Evolutionary conservation across 2,329 filamentous ascomycete genomes (phyloP).

Genomic region (Waltergamsia citrina): DNA sequence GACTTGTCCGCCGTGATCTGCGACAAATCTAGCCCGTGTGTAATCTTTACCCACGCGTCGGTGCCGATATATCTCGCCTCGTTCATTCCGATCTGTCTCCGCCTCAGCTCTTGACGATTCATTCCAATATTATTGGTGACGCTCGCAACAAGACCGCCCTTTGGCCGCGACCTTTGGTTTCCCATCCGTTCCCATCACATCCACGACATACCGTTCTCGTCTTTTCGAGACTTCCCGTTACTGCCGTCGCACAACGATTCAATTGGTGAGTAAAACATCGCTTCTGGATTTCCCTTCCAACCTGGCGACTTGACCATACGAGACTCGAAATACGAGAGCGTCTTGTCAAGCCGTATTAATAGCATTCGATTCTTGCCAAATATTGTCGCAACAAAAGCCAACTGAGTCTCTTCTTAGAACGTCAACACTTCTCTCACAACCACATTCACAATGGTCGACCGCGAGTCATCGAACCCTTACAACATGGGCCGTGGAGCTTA

Average conservation of each 20-base stretch:
- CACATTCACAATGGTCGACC: slow-evolving; percentile 24
- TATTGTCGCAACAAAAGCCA: neutral
- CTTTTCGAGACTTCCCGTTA: slow-evolving; percentile 7
- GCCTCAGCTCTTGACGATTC: slow-evolving; percentile 18
- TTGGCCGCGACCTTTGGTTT: slow-evolving; percentile 17
- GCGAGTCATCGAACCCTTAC: slow-evolving; percentile 19
- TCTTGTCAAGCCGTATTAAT: neutral
- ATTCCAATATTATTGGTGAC: slow-evolving; percentile 24
- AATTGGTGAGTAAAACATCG: slow-evolving; percentile 21
- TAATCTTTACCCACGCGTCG: slow-evolving; percentile 19
- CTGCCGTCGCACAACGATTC: slow-evolving; percentile 17
- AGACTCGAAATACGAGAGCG: neutral
- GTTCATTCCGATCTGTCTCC: slow-evolving; percentile 4
- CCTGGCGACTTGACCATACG: neutral
- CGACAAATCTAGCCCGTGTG: slow-evolving; percentile 21
- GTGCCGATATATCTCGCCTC: slow-evolving; percentile 22
- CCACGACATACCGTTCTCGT: slow-evolving; percentile 7
- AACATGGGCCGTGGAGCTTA: slow-evolving; percentile 44
- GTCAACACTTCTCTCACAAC: neutral
- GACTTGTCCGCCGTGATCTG: slow-evolving; percentile 12
- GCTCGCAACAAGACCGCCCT: slow-evolving; percentile 19
- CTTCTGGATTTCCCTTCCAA: neutral
- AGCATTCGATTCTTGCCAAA: neutral
- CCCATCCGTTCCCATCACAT: slow-evolving; percentile 6
- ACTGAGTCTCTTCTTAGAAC: neutral